A percentile compares a stretch with the other conserved stretches of the same genome.
Evolutionary conservation across 2,329 filamentous ascomycete genomes (phyloP).

Genomic region (Neodidymelliopsis sp.): DNA sequence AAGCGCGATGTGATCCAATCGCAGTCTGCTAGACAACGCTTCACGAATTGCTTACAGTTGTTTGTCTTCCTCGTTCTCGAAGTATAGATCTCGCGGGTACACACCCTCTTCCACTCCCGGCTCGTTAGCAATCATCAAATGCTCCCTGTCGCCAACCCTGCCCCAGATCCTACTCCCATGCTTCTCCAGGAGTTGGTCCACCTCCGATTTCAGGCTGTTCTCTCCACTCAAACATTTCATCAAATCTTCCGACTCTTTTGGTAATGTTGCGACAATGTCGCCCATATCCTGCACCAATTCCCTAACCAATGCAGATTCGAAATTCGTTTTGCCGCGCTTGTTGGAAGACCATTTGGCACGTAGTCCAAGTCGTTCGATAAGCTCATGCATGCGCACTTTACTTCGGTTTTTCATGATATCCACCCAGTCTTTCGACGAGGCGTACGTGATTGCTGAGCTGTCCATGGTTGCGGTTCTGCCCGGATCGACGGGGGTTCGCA

Average conservation of each 20-base stretch:
- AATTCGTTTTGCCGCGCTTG: constrained; percentile 49
- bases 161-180: constrained; percentile 46
- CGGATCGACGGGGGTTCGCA: constrained; percentile 14
- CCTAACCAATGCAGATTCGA: constrained; percentile 44
- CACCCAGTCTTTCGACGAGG: constrained; percentile 46
- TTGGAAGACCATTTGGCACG: constrained; percentile 49
- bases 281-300: constrained; percentile 46
- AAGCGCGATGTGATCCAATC: neutral
- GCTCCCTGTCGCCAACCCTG: constrained; percentile 38
- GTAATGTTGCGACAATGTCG: constrained; percentile 40
- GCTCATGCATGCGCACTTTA: constrained; percentile 47
- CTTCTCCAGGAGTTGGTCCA: constrained; percentile 40
- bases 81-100: constrained; percentile 43
- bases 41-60: constrained; percentile 31
- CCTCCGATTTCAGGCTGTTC: constrained; percentile 39
- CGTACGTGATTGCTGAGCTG: constrained; percentile 37
- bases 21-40: neutral
- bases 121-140: constrained; percentile 43
- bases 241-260: constrained; percentile 45
- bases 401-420: constrained; percentile 49
- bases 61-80: constrained; percentile 43
- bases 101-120: constrained; percentile 41
- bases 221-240: constrained; percentile 39
- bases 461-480: constrained; percentile 28
- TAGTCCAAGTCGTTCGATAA: constrained; percentile 46